Evolutionary conservation across 768 basidiomycete genomes (phyloP).

Genomic region (Lentinula detonsa): DNA sequence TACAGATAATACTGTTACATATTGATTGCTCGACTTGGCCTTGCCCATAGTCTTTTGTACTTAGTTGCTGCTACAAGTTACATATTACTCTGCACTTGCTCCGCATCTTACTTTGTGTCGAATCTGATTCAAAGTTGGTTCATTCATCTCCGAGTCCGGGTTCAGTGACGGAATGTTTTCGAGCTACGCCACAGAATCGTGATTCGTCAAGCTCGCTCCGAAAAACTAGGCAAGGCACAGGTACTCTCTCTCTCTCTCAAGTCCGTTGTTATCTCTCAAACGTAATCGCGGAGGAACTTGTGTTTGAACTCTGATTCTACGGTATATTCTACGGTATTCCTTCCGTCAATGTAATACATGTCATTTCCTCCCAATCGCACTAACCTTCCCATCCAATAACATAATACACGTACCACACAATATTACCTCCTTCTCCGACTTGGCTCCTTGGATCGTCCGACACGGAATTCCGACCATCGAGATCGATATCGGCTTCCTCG

Average conservation of each 20-base stretch:
- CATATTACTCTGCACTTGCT: not conserved
- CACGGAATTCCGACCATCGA: conserved; percentile 18
- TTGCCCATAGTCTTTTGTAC: not conserved
- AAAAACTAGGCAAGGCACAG: not conserved
- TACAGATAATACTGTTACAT: conserved; percentile 1
- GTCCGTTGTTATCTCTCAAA: not conserved
- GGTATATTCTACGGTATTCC: not conserved
- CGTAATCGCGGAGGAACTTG: not conserved
- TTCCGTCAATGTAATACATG: not conserved
- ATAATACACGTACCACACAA: conserved; percentile 69
- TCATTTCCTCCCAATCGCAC: not conserved
- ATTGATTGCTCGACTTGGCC: not conserved
- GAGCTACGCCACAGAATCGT: too few species aligned
- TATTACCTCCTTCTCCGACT: conserved; percentile 24
- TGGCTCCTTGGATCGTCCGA: not conserved
- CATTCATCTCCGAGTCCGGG: too few species aligned
- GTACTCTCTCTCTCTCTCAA: not conserved
- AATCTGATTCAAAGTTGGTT: not conserved
- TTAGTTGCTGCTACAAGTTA: not conserved
- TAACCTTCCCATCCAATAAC: conserved; percentile 55
- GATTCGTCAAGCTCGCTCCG: too few species aligned
- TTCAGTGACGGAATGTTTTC: too few species aligned
- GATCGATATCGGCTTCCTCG: conserved; percentile 22
- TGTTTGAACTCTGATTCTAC: too few species aligned
- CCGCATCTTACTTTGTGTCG: not conserved